These are phyloP conservation scores for Lyophyllum semitale DNA, from an alignment of 768 basidiomycete genomes.

Conservation along the genomic window DNA sequence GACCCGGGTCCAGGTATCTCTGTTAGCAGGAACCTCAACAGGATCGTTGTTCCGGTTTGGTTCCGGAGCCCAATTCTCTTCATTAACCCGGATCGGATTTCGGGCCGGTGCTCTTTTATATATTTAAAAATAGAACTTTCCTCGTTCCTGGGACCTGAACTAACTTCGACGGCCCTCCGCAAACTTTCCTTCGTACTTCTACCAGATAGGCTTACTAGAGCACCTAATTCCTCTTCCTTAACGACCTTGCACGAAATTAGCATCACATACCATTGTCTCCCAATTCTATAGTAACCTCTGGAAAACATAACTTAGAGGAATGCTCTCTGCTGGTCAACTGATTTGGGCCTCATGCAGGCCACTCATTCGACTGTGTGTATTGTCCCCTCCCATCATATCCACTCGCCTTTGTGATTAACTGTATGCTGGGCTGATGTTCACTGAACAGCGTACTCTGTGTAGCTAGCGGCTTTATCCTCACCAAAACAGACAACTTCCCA, in stretches of 20 bases:
- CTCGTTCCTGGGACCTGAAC: background rate
- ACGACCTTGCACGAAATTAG: background rate
- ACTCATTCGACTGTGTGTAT: conserved; percentile 56
- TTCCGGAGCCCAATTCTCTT: too few species aligned
- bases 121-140: background rate
- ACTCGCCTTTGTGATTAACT: background rate
- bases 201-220: background rate
- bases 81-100: background rate
- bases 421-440: conserved; percentile 1
- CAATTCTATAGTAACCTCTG: background rate
- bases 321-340: conserved; percentile 43
- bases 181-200: background rate
- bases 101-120: background rate
- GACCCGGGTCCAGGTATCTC: too few species aligned
- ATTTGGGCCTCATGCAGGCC: conserved; percentile 68
- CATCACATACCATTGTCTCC: background rate
- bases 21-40: too few species aligned
- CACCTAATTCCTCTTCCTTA: background rate
- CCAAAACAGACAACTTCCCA: conserved; percentile 64
- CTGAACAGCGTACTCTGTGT: conserved; percentile 52
- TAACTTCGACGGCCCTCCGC: background rate
- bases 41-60: too few species aligned
- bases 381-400: background rate
- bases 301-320: conserved; percentile 1
- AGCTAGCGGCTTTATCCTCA: conserved; percentile 54